Percentiles rank a stretch among this genome's conserved stretches.
These are phyloP conservation scores for Apiotrichum montevideense DNA, from an alignment of 1,284 basidiomycete species.

Conservation along the genomic window DNA sequence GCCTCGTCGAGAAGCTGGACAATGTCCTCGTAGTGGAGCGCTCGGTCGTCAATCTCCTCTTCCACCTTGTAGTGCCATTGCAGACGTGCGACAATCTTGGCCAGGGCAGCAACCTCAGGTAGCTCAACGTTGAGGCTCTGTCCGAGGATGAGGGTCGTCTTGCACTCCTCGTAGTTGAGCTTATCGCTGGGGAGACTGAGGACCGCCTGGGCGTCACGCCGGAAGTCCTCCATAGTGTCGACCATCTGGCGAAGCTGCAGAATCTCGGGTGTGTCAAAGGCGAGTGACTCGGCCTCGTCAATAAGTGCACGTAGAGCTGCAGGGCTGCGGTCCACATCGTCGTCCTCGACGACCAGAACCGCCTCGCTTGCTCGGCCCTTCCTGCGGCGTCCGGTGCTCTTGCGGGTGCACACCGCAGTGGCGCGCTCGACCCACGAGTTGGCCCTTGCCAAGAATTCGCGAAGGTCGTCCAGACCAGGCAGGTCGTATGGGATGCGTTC, in stretches of 20 bases:
- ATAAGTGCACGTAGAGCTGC: constrained; percentile 30
- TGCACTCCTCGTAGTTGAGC: constrained; percentile 31
- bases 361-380: constrained; percentile 27
- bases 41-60: constrained; percentile 42
- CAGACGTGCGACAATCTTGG: constrained; percentile 35
- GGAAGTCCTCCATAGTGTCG: constrained; percentile 32
- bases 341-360: constrained; percentile 14
- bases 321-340: constrained; percentile 29
- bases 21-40: constrained; percentile 36
- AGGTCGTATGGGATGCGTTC: constrained; percentile 73
- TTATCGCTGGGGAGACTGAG: constrained; percentile 22
- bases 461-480: constrained; percentile 64
- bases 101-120: constrained; percentile 33
- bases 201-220: constrained; percentile 28
- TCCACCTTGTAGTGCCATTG: constrained; percentile 39
- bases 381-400: constrained; percentile 29
- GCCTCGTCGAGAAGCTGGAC: constrained; percentile 33
- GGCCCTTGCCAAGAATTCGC: constrained; percentile 70
- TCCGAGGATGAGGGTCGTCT: constrained; percentile 36
- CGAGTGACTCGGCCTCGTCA: constrained; percentile 31
- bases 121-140: constrained; percentile 40
- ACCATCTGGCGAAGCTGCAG: constrained; percentile 35
- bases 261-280: constrained; percentile 45
- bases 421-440: constrained; percentile 65
- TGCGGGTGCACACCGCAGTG: constrained; percentile 30